Evolutionary conservation across 306 rosid species (phyloP).

Genomic region (Cotoneaster glaucophyllus): DNA sequence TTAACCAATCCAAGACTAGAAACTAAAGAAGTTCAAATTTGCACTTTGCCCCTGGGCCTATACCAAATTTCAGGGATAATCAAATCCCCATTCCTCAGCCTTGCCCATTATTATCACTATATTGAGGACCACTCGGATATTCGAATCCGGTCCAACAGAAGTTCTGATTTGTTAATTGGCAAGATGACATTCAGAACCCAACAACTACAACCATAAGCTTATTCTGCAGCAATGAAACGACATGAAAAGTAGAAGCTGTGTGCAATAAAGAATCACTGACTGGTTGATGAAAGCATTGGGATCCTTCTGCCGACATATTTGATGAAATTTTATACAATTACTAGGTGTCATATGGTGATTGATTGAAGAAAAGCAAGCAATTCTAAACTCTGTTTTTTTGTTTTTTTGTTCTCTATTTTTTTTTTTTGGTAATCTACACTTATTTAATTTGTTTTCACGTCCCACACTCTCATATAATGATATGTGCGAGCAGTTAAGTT

Average conservation of each 20-base stretch:
- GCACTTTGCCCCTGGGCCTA: not conserved
- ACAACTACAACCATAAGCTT: not conserved
- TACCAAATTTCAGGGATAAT: not conserved
- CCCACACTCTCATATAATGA: no score
- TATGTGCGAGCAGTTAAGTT: no score
- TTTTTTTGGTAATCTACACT: no score
- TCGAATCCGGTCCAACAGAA: slow-evolving; percentile 2
- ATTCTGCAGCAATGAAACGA: not conserved
- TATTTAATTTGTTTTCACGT: no score
- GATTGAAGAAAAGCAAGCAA: slow-evolving; percentile 4
- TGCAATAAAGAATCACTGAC: not conserved
- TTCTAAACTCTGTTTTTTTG: not conserved
- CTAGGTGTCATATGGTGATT: slow-evolving; percentile 1
- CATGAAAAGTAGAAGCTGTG: not conserved
- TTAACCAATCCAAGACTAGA: not conserved
- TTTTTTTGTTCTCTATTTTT: no score
- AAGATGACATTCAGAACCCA: not conserved
- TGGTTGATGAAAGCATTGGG: not conserved
- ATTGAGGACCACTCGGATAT: slow-evolving; percentile 9
- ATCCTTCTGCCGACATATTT: not conserved
- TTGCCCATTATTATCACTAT: not conserved
- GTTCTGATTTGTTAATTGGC: not conserved
- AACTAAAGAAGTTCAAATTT: not conserved
- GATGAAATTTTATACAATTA: slow-evolving; percentile 8
- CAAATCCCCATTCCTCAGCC: not conserved